Evolutionary conservation across 768 basidiomycete species (phyloP), one percentile per base, ranked within the genome.

Genomic region (Pleurotus sapidus): DNA sequence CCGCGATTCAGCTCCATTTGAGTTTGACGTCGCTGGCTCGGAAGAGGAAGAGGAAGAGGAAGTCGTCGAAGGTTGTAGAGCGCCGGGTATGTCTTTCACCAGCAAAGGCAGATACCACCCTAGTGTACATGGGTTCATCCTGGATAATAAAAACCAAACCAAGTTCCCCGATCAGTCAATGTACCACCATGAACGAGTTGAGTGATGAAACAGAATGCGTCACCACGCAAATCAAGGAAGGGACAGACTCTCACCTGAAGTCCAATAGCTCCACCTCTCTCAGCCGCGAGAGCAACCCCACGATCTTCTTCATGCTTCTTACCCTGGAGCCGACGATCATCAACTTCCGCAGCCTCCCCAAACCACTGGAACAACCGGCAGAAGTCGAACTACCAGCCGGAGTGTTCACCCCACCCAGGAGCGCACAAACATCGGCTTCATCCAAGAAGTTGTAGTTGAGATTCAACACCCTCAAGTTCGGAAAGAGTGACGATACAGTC

Each of bases 361-460:
- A 78, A 11, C 91, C 93, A 51, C 81, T 80, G 30, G 57, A 99
- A 76, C 49, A 77, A 72, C 61, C 80, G 71, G 30, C 30, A 34
- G 30, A 34, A 34, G 8, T 34, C 30, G 30, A 34, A 34, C 30
- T 11, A 34, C 3, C 30, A 34, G 30, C 30, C 9, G 30, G 30
- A 4, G 30, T 11, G 30, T 34, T 34, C 9, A 34, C 8, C 9
- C 30, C 30, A 34, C 30, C 30, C 30, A 34, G 30, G 9, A 34
- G 30, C 11, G 30, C 30, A 34, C 30, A 34, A 11, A 34, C 30
- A 34, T 34, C 30, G 54, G 84, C 72, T 65, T 91, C 87, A 64
- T 94, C 85, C 69, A 98, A 68, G 71, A 95, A 98, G 71, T 98
- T 98, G 79, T 97, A 96, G 79, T 98, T 96, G 62, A 98, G 83